phyloP scores from a whole-genome alignment of 805 yeast species.

The Zygotorulaspora chibaensis region DNA sequence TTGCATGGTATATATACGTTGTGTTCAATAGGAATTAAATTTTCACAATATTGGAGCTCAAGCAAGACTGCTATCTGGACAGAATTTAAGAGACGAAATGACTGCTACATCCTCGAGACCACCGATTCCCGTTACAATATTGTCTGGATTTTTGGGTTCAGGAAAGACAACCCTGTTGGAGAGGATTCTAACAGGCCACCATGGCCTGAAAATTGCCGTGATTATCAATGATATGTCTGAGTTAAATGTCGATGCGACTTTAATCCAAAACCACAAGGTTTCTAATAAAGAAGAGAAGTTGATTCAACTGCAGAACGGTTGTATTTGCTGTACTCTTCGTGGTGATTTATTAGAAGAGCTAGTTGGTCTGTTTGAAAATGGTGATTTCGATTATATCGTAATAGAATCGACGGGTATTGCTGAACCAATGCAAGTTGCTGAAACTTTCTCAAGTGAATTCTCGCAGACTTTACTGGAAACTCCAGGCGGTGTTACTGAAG shows the following conservation, averaged over 20 bases:
- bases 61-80: not conserved
- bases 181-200: constrained; percentile 38
- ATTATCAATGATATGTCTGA: constrained; percentile 45
- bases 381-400: constrained; percentile 40
- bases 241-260: constrained; percentile 42
- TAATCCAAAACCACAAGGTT: constrained; percentile 39
- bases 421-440: constrained; percentile 50
- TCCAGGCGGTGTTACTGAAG: constrained; percentile 20
- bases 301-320: constrained; percentile 45
- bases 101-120: constrained; percentile 6
- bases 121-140: constrained; percentile 44
- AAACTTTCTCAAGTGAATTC: constrained; percentile 44
- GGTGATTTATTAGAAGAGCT: constrained; percentile 45
- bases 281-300: constrained; percentile 41
- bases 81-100: not conserved
- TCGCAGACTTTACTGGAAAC: constrained; percentile 35
- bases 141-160: constrained; percentile 45
- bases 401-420: constrained; percentile 47
- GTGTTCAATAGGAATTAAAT: too few relatives aligned
- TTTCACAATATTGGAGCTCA: too few relatives aligned
- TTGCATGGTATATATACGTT: too few relatives aligned
- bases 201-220: constrained; percentile 43
- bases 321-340: constrained; percentile 46
- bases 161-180: constrained; percentile 48
- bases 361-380: constrained; percentile 34